A percentile compares a stretch with the other conserved stretches of the same genome.
Evolutionary conservation across 2,329 filamentous ascomycete species (phyloP).

Genomic region (Penicillium sp.): DNA sequence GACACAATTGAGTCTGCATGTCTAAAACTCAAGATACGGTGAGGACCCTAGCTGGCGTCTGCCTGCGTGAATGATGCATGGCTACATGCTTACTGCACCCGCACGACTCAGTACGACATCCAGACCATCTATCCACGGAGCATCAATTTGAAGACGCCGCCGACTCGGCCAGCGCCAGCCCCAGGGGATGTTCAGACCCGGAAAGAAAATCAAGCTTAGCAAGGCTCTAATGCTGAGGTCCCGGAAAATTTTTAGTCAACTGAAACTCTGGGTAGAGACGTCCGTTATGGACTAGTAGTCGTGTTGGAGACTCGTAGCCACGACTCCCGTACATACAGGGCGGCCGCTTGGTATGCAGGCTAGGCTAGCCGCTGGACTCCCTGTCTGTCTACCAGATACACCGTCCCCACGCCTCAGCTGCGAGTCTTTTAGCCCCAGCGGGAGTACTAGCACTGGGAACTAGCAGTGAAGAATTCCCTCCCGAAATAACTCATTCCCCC

Average conservation of each 20-base stretch:
- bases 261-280: not conserved
- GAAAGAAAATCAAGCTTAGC: conserved; percentile 1
- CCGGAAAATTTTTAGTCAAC: not conserved
- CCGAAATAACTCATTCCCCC: not conserved
- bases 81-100: conserved; percentile 8
- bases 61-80: not conserved
- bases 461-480: not conserved
- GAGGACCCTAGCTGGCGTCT: not conserved
- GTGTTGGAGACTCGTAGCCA: not conserved
- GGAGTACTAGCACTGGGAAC: too few relatives aligned
- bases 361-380: not conserved
- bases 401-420: too few relatives aligned
- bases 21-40: not conserved
- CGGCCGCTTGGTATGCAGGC: not conserved
- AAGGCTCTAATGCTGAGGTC: conserved; percentile 12
- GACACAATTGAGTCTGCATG: not conserved
- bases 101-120: not conserved
- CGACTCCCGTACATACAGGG: not conserved
- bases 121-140: not conserved
- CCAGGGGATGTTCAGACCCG: not conserved
- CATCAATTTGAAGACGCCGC: not conserved
- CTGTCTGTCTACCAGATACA: too few relatives aligned
- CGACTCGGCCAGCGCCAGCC: not conserved
- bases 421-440: too few relatives aligned
- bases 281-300: not conserved